A percentile compares a stretch with the other conserved stretches of the same genome.
Evolutionary conservation across 2,329 filamentous ascomycete species (phyloP).

Genomic region (Paraphaeosphaeria sporulosa): DNA sequence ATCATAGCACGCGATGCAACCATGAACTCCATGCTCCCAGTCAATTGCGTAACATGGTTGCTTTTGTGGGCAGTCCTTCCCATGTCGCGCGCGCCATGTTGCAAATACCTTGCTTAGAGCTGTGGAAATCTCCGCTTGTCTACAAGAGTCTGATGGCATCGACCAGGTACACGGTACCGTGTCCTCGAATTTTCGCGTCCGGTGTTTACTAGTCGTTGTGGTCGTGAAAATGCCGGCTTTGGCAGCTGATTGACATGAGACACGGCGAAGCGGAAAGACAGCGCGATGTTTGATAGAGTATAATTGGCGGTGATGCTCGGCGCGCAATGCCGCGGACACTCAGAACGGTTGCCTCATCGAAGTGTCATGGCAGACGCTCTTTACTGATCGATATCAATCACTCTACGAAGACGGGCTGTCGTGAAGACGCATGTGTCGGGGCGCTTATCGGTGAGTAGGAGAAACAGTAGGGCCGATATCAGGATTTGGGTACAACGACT

Average conservation of each 20-base stretch:
- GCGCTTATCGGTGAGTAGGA: background rate
- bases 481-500: background rate
- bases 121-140: background rate
- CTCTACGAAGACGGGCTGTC: background rate
- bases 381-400: background rate
- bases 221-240: constrained; percentile 1
- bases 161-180: background rate
- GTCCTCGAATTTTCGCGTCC: background rate
- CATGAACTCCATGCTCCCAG: background rate
- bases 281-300: background rate
- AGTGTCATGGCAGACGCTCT: background rate
- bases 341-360: background rate
- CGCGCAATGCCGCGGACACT: background rate
- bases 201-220: background rate
- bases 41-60: background rate
- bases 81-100: background rate
- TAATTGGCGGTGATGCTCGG: background rate
- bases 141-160: background rate
- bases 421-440: background rate
- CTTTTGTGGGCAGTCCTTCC: background rate
- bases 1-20: background rate
- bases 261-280: constrained; percentile 6
- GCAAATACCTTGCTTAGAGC: background rate
- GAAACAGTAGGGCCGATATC: constrained; percentile 4
- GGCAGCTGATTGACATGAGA: constrained; percentile 11